Evolutionary conservation across 1,284 basidiomycete genomes (phyloP).

Genomic region (Trichosporon faecale): DNA sequence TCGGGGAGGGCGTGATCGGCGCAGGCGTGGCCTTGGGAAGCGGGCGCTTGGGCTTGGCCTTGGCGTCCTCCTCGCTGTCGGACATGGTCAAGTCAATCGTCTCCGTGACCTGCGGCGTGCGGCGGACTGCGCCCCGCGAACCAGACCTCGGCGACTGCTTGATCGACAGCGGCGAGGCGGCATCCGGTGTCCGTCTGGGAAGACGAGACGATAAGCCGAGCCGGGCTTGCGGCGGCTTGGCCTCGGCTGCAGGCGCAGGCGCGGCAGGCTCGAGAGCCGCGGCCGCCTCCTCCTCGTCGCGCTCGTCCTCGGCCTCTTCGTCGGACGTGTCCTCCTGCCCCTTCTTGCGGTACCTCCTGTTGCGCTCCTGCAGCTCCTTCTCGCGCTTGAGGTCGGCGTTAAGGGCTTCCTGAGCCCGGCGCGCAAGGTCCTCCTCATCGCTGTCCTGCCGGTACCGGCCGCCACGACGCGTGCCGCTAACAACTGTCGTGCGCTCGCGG

Average conservation of each 20-base stretch:
- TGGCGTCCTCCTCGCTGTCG: neutral
- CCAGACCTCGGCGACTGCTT: neutral
- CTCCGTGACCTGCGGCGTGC: neutral
- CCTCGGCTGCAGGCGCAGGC: neutral
- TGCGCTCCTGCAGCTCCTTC: constrained; percentile 21
- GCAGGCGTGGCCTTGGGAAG: neutral
- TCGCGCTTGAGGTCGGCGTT: constrained; percentile 12
- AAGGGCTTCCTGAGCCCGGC: constrained; percentile 18
- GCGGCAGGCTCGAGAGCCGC: neutral
- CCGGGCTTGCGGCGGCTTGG: neutral
- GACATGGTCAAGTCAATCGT: constrained; percentile 8
- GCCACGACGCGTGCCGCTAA: constrained; percentile 42
- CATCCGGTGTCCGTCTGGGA: neutral
- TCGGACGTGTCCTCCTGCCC: constrained; percentile 10
- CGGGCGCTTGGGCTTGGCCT: neutral
- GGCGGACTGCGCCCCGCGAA: neutral
- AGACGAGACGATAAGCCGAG: neutral
- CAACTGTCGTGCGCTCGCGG: constrained; percentile 29
- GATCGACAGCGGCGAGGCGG: neutral
- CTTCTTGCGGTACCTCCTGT: constrained; percentile 14
- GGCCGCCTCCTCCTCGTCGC: constrained; percentile 2
- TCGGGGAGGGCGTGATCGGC: neutral
- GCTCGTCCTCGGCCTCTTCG: constrained; percentile 14
- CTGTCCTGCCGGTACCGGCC: constrained; percentile 24
- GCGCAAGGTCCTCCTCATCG: constrained; percentile 26